Base-by-base conservation (phyloP, 768 basidiomycete genomes). In the Lentinula edodes region DNA sequence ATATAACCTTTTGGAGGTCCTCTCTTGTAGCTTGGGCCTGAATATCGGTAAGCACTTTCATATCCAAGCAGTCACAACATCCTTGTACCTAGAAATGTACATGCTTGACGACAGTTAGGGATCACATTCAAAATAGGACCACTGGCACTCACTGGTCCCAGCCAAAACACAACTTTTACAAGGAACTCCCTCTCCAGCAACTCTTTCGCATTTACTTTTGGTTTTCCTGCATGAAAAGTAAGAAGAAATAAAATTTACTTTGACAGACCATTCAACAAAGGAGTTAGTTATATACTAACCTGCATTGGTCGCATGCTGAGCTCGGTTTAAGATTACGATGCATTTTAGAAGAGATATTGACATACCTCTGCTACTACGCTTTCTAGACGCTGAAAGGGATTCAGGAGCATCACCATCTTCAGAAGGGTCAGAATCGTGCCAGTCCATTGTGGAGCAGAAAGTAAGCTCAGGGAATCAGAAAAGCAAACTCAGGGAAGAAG, bases 1-100 rank as follows among this genome's bases (percentile, higher is more conserved):
- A 95, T 94, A 71, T 95, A 95, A 18, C 93, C 93, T 69, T 92
- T 92, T 6, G 91, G 90, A 9, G 90, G 90, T 9, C 92, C 93
- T 8, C 92, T 87, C 69, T 89, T 90, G 71, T 88, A 88, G 68
- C 87, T 90, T 0, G 89, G 89, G 50, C 87, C 90, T 91, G 59
- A 13, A 50, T 35, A 55, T 45, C 23, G 16, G 38, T 55, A 61
- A 59, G 42, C 12, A 15, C 32, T 13, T 20, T 5, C 28, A 16
- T 12, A 23, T 43, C 28, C 39, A 23, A 13, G 7, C 3, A 34
- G n/a, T 0, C 9, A 45, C 23, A 62, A 42, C 2, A 16, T 38
- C 34, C 36, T 23, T 34, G 63, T 71, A 85, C 85, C 85, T 66
- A 86, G 74, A 73, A 84, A 90, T 45, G 89, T 87, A 70, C 88